Percentiles rank a stretch among this genome's conserved stretches.
phyloP scores from a whole-genome alignment of 108 stramenopile genomes.

The Schizochytrium sp. region DNA sequence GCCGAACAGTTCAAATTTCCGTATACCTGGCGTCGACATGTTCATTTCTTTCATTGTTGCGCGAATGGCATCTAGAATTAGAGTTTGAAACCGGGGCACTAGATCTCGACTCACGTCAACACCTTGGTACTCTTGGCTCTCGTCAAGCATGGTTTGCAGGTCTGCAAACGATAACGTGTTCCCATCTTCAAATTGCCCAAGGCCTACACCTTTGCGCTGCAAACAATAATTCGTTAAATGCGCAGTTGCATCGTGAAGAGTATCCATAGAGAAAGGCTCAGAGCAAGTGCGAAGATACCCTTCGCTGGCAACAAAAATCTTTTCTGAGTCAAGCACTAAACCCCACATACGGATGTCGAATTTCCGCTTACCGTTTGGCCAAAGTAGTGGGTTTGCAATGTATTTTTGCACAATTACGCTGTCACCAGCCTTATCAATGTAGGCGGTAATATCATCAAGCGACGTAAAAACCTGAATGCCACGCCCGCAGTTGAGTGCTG shows the following conservation, averaged over 20 bases:
- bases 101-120: not conserved
- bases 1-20: not conserved
- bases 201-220: not conserved
- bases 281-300: slow-evolving; percentile 54
- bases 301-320: not conserved
- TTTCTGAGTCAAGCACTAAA: not conserved
- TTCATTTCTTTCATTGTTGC: not conserved
- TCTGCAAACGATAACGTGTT: slow-evolving; percentile 21
- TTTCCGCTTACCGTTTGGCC: slow-evolving; percentile 5
- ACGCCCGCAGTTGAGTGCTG: slow-evolving; percentile 20
- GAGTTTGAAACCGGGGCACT: not conserved
- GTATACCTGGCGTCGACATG: not conserved
- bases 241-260: not conserved
- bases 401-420: slow-evolving; percentile 31
- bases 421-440: slow-evolving; percentile 10
- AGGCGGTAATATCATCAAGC: not conserved
- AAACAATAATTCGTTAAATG: slow-evolving; percentile 22
- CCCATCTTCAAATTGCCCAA: not conserved
- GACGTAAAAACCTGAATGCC: not conserved
- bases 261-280: slow-evolving; percentile 50
- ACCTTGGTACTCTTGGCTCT: not conserved
- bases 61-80: not conserved
- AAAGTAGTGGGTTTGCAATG: not conserved
- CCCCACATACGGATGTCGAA: slow-evolving; percentile 61
- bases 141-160: slow-evolving; percentile 7